Percentiles rank a stretch among this genome's conserved stretches.
phyloP scores from a whole-genome alignment of 2,329 filamentous ascomycete species.

The Diaporthe aspalathi region DNA sequence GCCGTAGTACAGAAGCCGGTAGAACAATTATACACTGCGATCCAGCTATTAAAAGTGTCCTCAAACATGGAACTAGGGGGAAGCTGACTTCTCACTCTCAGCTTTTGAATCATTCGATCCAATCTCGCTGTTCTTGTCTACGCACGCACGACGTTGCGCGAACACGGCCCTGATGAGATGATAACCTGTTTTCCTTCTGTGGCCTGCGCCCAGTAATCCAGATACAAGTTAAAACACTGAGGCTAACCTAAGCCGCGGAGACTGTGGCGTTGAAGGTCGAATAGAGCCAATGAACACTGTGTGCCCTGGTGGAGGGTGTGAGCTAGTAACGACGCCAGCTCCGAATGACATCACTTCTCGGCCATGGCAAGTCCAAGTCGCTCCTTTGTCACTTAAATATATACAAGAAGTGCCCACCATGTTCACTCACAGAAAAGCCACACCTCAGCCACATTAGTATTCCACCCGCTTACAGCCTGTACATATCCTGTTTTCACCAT shows the following conservation, averaged over 20 bases:
- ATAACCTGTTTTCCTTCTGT: too few species aligned
- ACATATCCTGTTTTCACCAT: neutral
- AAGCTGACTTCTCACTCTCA: too few species aligned
- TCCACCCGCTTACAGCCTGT: neutral
- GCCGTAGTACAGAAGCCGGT: too few species aligned
- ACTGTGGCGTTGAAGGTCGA: neutral
- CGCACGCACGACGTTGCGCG: neutral
- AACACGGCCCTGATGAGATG: neutral
- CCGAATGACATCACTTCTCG: constrained; percentile 23
- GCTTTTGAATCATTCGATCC: neutral
- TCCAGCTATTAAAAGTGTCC: too few species aligned
- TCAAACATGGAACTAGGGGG: too few species aligned
- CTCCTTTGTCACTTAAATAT: neutral
- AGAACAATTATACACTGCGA: neutral
- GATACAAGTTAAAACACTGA: too few species aligned
- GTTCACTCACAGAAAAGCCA: neutral
- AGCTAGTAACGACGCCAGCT: constrained; percentile 4
- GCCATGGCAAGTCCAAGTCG: neutral
- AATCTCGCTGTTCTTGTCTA: neutral
- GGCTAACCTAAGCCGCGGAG: neutral
- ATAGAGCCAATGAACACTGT: neutral
- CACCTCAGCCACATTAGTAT: constrained; percentile 9
- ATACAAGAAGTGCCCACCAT: too few species aligned
- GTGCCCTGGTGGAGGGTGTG: neutral
- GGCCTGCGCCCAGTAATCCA: neutral